Percentiles rank a stretch among this genome's conserved stretches.
Conservation (phyloP, 1,139 yeast species). For the Taphrina confusa region DNA sequence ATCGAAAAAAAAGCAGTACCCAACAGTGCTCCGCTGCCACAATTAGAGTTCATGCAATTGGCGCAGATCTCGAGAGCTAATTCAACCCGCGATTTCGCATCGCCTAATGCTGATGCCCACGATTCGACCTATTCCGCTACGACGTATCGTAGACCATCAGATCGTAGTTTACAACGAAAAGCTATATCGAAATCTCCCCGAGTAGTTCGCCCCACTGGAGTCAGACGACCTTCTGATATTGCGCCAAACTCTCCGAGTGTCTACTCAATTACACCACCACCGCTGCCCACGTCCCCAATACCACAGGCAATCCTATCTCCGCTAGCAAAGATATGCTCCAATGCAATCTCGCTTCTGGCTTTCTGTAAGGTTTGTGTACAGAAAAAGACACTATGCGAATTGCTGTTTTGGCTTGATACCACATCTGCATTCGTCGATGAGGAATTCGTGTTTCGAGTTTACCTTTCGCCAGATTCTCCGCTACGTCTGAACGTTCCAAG, state of each 20-base stretch:
- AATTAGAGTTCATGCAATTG: conserved; percentile 27
- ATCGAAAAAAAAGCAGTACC: neutral
- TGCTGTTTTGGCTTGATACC: conserved; percentile 31
- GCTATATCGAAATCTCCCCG: neutral
- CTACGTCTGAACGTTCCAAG: conserved; percentile 25
- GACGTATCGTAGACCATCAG: neutral
- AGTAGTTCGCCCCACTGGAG: neutral
- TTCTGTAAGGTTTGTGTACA: conserved; percentile 17
- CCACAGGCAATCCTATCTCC: conserved; percentile 1
- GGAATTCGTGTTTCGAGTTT: conserved; percentile 14
- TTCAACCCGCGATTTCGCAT: neutral
- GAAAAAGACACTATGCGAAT: conserved; percentile 15
- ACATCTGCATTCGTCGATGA: neutral
- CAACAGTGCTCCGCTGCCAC: conserved; percentile 13
- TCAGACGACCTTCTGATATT: neutral
- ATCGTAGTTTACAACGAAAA: neutral
- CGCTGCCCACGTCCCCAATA: conserved; percentile 11
- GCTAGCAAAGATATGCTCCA: conserved; percentile 5
- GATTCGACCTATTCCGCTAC: too few relatives aligned
- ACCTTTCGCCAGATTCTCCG: conserved; percentile 17
- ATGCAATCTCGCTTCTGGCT: conserved; percentile 19
- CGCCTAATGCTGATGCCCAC: too few relatives aligned
- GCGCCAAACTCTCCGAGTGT: neutral
- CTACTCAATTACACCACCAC: conserved; percentile 7
- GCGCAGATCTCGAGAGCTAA: neutral